These are phyloP conservation scores for Xenosphaeropsis pyriputrescens DNA, from an alignment of 2,329 filamentous ascomycete genomes.

Conservation along the genomic window DNA sequence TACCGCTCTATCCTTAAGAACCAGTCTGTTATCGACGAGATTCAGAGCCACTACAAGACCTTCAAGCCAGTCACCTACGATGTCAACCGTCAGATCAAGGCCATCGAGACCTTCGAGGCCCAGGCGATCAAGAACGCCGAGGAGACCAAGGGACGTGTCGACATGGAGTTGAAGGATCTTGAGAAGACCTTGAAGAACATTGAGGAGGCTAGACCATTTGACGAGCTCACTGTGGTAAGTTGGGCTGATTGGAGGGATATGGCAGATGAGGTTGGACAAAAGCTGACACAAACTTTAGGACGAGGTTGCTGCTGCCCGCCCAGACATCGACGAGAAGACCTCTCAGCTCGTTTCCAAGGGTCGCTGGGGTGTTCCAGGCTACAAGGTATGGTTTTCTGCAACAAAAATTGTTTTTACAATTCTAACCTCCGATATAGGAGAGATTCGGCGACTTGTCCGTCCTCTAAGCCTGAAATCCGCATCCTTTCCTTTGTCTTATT, in stretches of 20 bases:
- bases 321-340: conserved; percentile 96
- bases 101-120: conserved; percentile 93
- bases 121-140: conserved; percentile 95
- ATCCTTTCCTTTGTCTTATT: conserved; percentile 37
- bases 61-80: conserved; percentile 95
- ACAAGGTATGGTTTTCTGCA: conserved; percentile 60
- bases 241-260: conserved; percentile 2
- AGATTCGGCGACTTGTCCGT: conserved; percentile 96
- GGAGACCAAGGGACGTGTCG: conserved; percentile 92
- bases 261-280: conserved; percentile 4
- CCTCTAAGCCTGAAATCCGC: conserved; percentile 45
- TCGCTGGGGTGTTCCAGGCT: conserved; percentile 94
- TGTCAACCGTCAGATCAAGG: conserved; percentile 85
- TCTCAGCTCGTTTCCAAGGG: conserved; percentile 90
- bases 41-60: conserved; percentile 83
- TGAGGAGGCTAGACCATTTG: conserved; percentile 86
- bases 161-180: conserved; percentile 86
- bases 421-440: conserved; percentile 55
- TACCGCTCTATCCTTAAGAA: conserved; percentile 94
- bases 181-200: conserved; percentile 95
- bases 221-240: conserved; percentile 94
- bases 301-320: conserved; percentile 84
- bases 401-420: conserved; percentile 1
- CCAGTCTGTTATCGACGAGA: conserved; percentile 86
- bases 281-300: conserved; percentile 41